Conservation (phyloP, 2,329 filamentous ascomycete species). For the Fusarium anthophilum region DNA sequence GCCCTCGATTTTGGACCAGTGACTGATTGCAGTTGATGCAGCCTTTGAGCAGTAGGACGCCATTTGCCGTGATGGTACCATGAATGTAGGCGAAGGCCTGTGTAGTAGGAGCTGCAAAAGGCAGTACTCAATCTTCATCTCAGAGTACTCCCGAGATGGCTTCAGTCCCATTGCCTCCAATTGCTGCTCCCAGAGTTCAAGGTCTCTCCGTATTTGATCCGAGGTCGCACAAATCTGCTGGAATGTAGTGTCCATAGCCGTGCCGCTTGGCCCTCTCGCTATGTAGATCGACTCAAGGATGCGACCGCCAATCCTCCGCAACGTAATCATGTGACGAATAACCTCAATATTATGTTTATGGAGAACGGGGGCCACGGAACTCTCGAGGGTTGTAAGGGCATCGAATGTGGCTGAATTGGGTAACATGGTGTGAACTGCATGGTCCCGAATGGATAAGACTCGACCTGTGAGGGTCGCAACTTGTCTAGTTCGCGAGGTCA, state of each 20-base stretch:
- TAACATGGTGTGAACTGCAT: background rate
- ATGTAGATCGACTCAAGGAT: constrained; percentile 9
- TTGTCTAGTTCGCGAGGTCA: background rate
- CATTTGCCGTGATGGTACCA: background rate
- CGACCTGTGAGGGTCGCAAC: background rate
- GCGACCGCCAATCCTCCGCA: background rate
- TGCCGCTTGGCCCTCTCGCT: background rate
- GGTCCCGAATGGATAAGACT: background rate
- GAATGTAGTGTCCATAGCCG: constrained; percentile 2
- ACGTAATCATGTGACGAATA: background rate
- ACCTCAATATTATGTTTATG: background rate
- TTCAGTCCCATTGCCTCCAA: background rate
- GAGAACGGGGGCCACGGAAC: fast-evolving
- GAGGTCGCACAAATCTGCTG: background rate
- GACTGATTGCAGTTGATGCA: background rate
- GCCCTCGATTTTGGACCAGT: background rate
- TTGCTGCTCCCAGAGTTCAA: background rate
- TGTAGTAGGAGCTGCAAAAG: background rate
- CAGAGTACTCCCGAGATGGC: background rate
- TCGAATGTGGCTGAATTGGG: background rate
- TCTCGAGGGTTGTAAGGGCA: background rate
- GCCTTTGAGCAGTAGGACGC: background rate
- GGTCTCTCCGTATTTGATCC: background rate
- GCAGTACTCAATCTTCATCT: constrained; percentile 8
- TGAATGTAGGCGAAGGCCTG: background rate